Base-by-base conservation (phyloP, 2,329 filamentous ascomycete species). In the Calonectria montana region DNA sequence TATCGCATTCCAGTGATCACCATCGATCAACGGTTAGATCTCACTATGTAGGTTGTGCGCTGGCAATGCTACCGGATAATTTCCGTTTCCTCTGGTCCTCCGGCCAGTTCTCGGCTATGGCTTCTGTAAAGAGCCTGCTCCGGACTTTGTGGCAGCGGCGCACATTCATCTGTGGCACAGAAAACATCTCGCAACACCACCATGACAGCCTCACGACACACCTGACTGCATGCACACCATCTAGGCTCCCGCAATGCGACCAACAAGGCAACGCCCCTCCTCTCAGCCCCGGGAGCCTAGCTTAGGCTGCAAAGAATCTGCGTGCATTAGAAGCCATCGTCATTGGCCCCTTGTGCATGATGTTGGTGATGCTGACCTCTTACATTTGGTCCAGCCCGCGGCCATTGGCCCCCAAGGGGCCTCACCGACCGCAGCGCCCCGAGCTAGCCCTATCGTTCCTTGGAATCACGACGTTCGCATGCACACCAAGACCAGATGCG, bases 201-300 rank as follows among this genome's bases (percentile, higher is more conserved):
- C 23, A 45, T 25, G 64, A 41, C 35, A 48, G 23, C 53, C 55
- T 64, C 48, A 15, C 23, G 59, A 57, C 50, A 59, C 67, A 65
- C 50, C 67, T 70, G 61, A 70, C 61, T 50, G 18, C 35, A 47
- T 66, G 57, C 57, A 62, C 21, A 31, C 15, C 16, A 70, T 73
- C 67, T 31, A 29, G 31, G 21, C 61, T 50, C 15, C 23, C 4
- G 64, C 39, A 57, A 70, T 69, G 69, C 67, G 27, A 69, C 64
- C 63, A 69, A 65, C 70, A 71, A 76, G 74, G 62, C 71, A 76
- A 35, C 69, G 67, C 67, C 71, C 74, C 70, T 72, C 62, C 53
- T 16, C 69, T 72, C 73, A 72, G 68, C 70, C 74, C 45, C 69
- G 31, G 76, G 59, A 76, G 75, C 74, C 76, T 77, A 70, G 67